These are phyloP conservation scores for Isatis lusitanica DNA, from an alignment of 441 rosid species.

Conservation along the genomic window DNA sequence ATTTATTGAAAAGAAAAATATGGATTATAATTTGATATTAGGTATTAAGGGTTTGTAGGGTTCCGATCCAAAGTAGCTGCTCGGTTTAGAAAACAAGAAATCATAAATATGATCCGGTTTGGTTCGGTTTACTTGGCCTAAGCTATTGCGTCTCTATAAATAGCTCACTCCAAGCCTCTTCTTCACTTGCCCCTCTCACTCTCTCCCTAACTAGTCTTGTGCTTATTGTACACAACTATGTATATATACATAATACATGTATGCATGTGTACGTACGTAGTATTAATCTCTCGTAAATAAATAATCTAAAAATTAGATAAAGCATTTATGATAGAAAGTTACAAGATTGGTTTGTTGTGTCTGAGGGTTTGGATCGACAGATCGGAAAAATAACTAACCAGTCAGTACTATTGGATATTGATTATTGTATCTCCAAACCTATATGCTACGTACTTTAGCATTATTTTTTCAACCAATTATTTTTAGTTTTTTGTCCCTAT, in stretches of 20 bases:
- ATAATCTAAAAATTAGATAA: neutral
- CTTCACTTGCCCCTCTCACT: conserved; percentile 22
- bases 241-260: neutral
- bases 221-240: neutral
- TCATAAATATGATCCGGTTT: neutral
- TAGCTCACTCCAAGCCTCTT: conserved; percentile 2
- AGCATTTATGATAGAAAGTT: conserved; percentile 27
- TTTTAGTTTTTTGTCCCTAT: neutral
- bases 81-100: neutral
- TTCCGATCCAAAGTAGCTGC: neutral
- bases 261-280: neutral
- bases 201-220: conserved; percentile 11
- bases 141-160: conserved; percentile 25
- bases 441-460: neutral
- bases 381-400: neutral
- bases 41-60: neutral
- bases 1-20: neutral
- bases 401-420: conserved; percentile 7
- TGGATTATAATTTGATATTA: neutral
- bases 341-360: conserved; percentile 18
- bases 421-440: conserved; percentile 1
- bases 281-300: conserved; percentile 3
- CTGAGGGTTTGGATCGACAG: conserved; percentile 16
- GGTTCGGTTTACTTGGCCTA: neutral
- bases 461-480: neutral